These are phyloP conservation scores for Blastobotrys americana DNA, from an alignment of 805 yeast species.

Conservation along the genomic window DNA sequence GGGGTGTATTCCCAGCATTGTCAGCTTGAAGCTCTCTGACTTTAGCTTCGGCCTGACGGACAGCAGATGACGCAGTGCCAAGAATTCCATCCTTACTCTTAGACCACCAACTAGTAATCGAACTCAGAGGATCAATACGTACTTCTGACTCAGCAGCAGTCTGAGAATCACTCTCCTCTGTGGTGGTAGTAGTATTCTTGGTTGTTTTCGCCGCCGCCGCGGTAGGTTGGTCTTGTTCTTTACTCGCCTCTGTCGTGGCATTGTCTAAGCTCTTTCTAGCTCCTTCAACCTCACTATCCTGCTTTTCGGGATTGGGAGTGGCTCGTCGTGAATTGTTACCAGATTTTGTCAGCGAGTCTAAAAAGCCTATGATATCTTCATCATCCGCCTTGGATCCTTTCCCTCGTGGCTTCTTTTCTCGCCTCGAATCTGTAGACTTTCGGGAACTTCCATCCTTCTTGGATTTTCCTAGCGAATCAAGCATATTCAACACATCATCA, in stretches of 20 bases:
- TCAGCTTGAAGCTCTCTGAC: conserved; percentile 35
- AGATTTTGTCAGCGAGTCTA: conserved; percentile 33
- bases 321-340: conserved; percentile 17
- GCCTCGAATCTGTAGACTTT: conserved; percentile 12
- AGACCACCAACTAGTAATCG: conserved; percentile 33
- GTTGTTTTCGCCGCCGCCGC: conserved; percentile 4
- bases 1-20: conserved; percentile 24
- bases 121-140: conserved; percentile 26
- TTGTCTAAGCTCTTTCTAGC: conserved; percentile 6
- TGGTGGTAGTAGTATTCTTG: background rate
- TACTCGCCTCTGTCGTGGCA: conserved; percentile 6
- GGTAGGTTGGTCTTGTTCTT: background rate
- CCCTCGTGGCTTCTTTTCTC: conserved; percentile 8
- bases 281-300: background rate
- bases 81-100: conserved; percentile 31
- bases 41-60: conserved; percentile 36
- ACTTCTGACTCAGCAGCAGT: background rate
- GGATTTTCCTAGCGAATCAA: conserved; percentile 32
- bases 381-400: conserved; percentile 12
- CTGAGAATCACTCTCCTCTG: background rate
- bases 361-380: conserved; percentile 37
- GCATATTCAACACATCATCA: conserved; percentile 36
- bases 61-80: conserved; percentile 33
- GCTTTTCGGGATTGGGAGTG: conserved; percentile 12
- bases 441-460: conserved; percentile 20